phyloP scores from a whole-genome alignment of 768 basidiomycete genomes.

The Piloderma croceum region DNA sequence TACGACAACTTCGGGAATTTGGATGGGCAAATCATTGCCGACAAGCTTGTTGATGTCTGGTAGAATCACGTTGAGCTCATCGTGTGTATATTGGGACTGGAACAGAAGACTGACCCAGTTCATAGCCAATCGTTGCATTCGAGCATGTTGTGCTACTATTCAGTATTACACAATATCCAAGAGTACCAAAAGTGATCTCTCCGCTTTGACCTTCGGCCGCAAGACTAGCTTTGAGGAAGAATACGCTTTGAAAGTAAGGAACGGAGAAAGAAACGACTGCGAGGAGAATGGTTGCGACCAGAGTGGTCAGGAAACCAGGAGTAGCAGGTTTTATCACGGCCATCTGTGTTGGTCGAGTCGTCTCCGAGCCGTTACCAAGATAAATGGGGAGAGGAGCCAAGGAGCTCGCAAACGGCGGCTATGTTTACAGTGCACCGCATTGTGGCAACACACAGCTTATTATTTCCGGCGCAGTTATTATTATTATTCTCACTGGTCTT shows the following conservation, averaged over 20 bases:
- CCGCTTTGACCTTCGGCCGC: slow-evolving; percentile 43
- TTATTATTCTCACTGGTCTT: too few relatives aligned
- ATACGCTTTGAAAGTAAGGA: slow-evolving; percentile 83
- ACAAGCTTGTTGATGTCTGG: slow-evolving; percentile 80
- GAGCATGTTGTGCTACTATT: slow-evolving; percentile 63
- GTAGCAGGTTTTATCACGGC: slow-evolving; percentile 75
- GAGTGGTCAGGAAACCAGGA: slow-evolving; percentile 81
- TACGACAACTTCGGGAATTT: slow-evolving; percentile 78
- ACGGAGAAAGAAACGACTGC: slow-evolving; percentile 87
- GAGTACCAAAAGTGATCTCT: slow-evolving; percentile 75
- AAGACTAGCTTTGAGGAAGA: slow-evolving; percentile 78
- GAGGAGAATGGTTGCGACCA: slow-evolving; percentile 72
- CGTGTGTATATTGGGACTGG: neutral
- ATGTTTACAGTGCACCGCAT: too few relatives aligned
- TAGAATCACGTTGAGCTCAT: slow-evolving; percentile 7
- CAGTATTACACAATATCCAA: slow-evolving; percentile 79
- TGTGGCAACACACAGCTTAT: too few relatives aligned
- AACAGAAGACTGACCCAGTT: slow-evolving; percentile 58
- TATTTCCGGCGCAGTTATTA: too few relatives aligned
- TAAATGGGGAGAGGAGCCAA: too few relatives aligned
- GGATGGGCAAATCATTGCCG: slow-evolving; percentile 54
- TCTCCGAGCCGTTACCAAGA: too few relatives aligned
- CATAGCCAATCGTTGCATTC: slow-evolving; percentile 76
- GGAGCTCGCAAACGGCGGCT: too few relatives aligned
- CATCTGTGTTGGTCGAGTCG: slow-evolving; percentile 33